A percentile compares a stretch with the other conserved stretches of the same genome.
Evolutionary conservation across 768 basidiomycete genomes (phyloP).

Genomic region (Lactarius pseudohatsudake): DNA sequence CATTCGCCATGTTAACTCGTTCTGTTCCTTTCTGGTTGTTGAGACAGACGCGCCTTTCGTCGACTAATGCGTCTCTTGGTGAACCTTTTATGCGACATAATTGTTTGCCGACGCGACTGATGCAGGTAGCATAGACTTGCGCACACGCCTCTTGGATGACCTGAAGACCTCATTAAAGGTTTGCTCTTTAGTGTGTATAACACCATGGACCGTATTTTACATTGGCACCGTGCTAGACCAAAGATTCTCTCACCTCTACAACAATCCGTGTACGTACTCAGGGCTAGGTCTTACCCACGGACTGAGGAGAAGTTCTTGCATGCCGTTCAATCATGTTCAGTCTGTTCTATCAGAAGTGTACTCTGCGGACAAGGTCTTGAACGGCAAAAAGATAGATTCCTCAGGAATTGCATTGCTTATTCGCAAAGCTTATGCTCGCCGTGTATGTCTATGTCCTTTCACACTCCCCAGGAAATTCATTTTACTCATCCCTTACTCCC

Average conservation of each 20-base stretch:
- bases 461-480: neutral
- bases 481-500: constrained; percentile 1
- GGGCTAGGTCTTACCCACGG: neutral
- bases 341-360: constrained; percentile 70
- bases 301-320: neutral
- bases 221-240: constrained; percentile 42
- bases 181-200: neutral
- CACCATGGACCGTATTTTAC: neutral
- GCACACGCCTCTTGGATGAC: constrained; percentile 49
- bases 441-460: constrained; percentile 54
- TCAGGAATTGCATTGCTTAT: constrained; percentile 53
- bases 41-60: neutral
- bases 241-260: constrained; percentile 55
- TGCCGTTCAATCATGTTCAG: constrained; percentile 38
- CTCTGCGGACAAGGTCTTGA: constrained; percentile 57
- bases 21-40: neutral
- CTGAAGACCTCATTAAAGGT: constrained; percentile 75
- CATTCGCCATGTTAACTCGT: constrained; percentile 2
- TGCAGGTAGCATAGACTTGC: constrained; percentile 44
- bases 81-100: neutral
- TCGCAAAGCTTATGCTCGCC: constrained; percentile 55
- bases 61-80: neutral
- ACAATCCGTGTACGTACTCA: constrained; percentile 45
- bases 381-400: constrained; percentile 43
- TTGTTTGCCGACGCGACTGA: neutral